Conservation (phyloP, 208 protist species). For the Wallacemonas rigidus region DNA sequence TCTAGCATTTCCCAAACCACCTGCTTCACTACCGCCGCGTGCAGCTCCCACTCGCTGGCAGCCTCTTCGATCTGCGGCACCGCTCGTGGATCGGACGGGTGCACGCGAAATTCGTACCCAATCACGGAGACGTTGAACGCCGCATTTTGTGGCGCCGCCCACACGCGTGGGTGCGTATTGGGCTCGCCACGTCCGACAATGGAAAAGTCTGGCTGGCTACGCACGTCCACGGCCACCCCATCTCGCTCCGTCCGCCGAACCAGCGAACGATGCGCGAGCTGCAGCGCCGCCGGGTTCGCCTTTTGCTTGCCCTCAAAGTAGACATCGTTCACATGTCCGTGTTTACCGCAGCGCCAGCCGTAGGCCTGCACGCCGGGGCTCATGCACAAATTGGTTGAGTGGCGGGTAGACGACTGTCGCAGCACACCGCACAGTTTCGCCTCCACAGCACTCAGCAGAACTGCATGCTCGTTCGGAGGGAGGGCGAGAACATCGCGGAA, state of each 20-base stretch:
- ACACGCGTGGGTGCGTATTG: constrained; percentile 73
- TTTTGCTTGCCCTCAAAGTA: constrained; percentile 90
- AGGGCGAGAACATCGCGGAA: constrained; percentile 51
- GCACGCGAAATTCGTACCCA: constrained; percentile 90
- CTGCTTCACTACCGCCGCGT: constrained; percentile 75
- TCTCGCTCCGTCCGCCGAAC: constrained; percentile 44
- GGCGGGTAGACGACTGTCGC: constrained; percentile 51
- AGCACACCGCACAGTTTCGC: constrained; percentile 87
- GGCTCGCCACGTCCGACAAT: constrained; percentile 69
- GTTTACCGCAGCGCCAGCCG: constrained; percentile 84
- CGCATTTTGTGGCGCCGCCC: constrained; percentile 69
- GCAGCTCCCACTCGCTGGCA: constrained; percentile 77
- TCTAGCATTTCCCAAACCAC: constrained; percentile 89
- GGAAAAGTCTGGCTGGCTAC: constrained; percentile 73
- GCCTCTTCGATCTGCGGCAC: constrained; percentile 72
- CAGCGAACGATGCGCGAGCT: constrained; percentile 59
- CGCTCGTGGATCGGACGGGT: constrained; percentile 82
- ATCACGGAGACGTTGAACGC: constrained; percentile 73
- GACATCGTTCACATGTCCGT: constrained; percentile 85
- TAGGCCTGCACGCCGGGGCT: constrained; percentile 55
- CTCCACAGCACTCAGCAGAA: constrained; percentile 65
- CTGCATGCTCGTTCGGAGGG: constrained; percentile 49
- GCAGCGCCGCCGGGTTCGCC: constrained; percentile 63
- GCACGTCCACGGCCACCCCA: constrained; percentile 75
- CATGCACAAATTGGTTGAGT: constrained; percentile 81